Evolutionary conservation across 1,284 basidiomycete species (phyloP).

Genomic region (Leccinum cinnamomeum): DNA sequence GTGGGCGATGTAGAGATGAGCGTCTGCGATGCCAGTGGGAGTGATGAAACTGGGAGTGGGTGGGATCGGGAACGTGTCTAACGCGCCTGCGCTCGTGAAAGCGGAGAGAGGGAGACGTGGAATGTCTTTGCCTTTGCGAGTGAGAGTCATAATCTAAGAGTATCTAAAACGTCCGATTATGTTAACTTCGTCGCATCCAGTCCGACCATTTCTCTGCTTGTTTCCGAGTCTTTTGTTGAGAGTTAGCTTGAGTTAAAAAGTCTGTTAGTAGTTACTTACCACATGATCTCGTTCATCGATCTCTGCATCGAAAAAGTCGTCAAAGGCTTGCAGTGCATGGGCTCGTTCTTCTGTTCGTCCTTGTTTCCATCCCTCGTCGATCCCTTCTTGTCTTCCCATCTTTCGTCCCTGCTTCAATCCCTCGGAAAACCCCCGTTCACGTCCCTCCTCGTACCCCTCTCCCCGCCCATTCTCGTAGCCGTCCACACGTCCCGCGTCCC

Average conservation of each 20-base stretch:
- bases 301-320: slow-evolving; percentile 51
- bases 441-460: slow-evolving; percentile 49
- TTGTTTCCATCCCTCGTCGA: slow-evolving; percentile 40
- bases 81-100: slow-evolving; percentile 48
- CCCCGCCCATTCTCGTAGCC: slow-evolving; percentile 47
- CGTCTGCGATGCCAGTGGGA: slow-evolving; percentile 62
- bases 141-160: slow-evolving; percentile 9
- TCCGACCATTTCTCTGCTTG: slow-evolving; percentile 31
- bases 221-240: slow-evolving; percentile 15
- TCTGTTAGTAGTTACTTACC: slow-evolving; percentile 22
- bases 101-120: slow-evolving; percentile 71
- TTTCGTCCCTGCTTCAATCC: slow-evolving; percentile 45
- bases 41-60: slow-evolving; percentile 72
- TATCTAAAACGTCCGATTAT: too few relatives aligned
- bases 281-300: slow-evolving; percentile 33
- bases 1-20: slow-evolving; percentile 46
- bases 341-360: slow-evolving; percentile 46
- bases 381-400: slow-evolving; percentile 45
- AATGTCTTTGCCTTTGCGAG: slow-evolving; percentile 60
- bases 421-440: slow-evolving; percentile 39
- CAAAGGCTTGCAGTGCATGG: slow-evolving; percentile 53
- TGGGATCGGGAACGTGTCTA: slow-evolving; percentile 63
- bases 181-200: slow-evolving; percentile 26
- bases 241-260: too few relatives aligned
- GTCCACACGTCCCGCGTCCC: slow-evolving; percentile 42